Evolutionary conservation across 371 early-diverging fungal genomes (phyloP).

Genomic region (Mortierella sp.): DNA sequence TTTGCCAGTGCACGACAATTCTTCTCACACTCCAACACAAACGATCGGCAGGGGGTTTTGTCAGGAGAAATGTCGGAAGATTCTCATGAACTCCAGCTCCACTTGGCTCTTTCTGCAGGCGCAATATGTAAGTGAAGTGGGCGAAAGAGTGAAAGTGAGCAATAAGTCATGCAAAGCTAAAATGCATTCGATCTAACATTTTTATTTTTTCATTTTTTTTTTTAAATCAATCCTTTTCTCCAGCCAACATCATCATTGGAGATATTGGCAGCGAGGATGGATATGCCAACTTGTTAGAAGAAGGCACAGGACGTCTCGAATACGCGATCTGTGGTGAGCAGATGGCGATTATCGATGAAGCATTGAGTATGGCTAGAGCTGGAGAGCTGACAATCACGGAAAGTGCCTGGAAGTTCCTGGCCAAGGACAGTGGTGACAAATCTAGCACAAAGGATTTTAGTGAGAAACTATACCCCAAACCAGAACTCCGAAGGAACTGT

Average conservation of each 20-base stretch:
- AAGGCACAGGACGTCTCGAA: slow-evolving; percentile 48
- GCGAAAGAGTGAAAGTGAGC: no score
- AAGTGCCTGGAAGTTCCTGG: slow-evolving; percentile 55
- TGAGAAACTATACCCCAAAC: background rate
- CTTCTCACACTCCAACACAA: slow-evolving; percentile 4
- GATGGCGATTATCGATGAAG: slow-evolving; percentile 58
- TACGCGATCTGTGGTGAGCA: slow-evolving; percentile 64
- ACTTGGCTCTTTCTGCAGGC: slow-evolving; percentile 61
- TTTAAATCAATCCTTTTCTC: background rate
- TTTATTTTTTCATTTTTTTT: background rate
- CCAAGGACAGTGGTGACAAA: slow-evolving; percentile 9
- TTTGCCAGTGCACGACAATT: slow-evolving; percentile 1
- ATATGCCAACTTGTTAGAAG: slow-evolving; percentile 10
- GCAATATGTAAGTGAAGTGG: slow-evolving; percentile 43
- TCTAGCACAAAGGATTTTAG: background rate
- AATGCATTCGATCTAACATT: background rate
- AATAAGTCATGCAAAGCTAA: no score
- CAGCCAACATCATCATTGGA: slow-evolving; percentile 59
- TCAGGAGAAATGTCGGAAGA: slow-evolving; percentile 1
- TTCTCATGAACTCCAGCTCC: slow-evolving; percentile 58
- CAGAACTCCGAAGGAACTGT: slow-evolving; percentile 54
- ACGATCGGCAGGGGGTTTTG: background rate
- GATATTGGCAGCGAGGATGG: slow-evolving; percentile 16
- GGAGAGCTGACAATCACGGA: slow-evolving; percentile 64
- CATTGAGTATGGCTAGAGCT: slow-evolving; percentile 58